These are phyloP conservation scores for Mallotus japonicus DNA, from an alignment of 441 rosid genomes.

Conservation along the genomic window DNA sequence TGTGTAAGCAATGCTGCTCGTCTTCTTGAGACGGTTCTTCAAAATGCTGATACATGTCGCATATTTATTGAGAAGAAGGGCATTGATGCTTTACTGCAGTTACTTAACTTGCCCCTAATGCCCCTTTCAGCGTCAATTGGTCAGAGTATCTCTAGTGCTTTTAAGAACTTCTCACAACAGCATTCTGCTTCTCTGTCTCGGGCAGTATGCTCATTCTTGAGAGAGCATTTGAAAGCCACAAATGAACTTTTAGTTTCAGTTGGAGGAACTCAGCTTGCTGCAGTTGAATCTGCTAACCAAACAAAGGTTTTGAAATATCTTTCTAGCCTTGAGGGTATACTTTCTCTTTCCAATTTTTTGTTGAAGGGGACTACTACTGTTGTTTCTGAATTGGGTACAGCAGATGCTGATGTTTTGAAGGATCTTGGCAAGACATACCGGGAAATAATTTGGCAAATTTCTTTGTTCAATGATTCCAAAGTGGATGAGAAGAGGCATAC, in stretches of 20 bases:
- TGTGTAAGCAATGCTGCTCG: conserved; percentile 80
- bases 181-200: conserved; percentile 84
- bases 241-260: conserved; percentile 55
- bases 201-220: conserved; percentile 70
- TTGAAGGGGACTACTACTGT: conserved; percentile 76
- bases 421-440: conserved; percentile 74
- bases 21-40: conserved; percentile 93
- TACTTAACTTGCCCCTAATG: conserved; percentile 77
- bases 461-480: conserved; percentile 69
- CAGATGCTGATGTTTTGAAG: conserved; percentile 91
- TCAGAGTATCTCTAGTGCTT: conserved; percentile 78
- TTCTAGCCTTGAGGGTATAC: conserved; percentile 74
- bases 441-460: conserved; percentile 86
- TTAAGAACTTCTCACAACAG: conserved; percentile 91
- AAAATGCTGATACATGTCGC: conserved; percentile 94
- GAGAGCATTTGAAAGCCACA: conserved; percentile 69
- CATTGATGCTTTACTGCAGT: conserved; percentile 74
- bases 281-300: conserved; percentile 54
- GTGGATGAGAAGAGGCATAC: conserved; percentile 59
- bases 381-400: conserved; percentile 79
- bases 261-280: conserved; percentile 62
- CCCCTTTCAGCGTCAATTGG: conserved; percentile 80
- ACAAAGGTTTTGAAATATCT: conserved; percentile 61
- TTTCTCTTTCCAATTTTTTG: conserved; percentile 76
- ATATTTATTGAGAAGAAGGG: conserved; percentile 95